Conservation (phyloP, 805 yeast species). For the Candida insectalens region DNA sequence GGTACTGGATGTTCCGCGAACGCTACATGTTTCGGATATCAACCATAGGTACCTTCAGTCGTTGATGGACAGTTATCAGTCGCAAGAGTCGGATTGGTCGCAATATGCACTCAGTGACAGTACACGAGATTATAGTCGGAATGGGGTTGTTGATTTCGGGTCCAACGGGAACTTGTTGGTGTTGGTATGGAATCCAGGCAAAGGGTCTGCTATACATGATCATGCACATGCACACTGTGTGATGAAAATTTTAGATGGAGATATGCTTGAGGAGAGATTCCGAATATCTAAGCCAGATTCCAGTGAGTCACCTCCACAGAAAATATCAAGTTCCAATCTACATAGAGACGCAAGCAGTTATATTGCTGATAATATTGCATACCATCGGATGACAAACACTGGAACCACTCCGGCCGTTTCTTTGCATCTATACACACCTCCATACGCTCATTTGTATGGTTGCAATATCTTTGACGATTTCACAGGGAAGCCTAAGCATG, state of each 20-base stretch:
- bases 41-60: slow-evolving; percentile 37
- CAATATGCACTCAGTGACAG: slow-evolving; percentile 46
- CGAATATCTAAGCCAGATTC: too few relatives aligned
- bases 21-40: slow-evolving; percentile 31
- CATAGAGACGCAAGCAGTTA: slow-evolving; percentile 44
- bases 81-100: slow-evolving; percentile 46
- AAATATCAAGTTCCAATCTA: not conserved
- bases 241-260: slow-evolving; percentile 58
- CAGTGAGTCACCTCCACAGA: slow-evolving; percentile 5
- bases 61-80: slow-evolving; percentile 37
- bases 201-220: slow-evolving; percentile 58
- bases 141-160: slow-evolving; percentile 69
- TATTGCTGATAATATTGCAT: slow-evolving; percentile 56
- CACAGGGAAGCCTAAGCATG: slow-evolving; percentile 39
- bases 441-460: slow-evolving; percentile 56
- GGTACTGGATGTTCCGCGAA: slow-evolving; percentile 26
- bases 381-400: slow-evolving; percentile 53
- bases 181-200: slow-evolving; percentile 63
- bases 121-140: slow-evolving; percentile 45
- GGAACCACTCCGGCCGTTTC: slow-evolving; percentile 40
- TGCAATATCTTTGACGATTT: slow-evolving; percentile 39
- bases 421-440: slow-evolving; percentile 68
- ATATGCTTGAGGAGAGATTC: slow-evolving; percentile 46
- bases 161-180: slow-evolving; percentile 58
- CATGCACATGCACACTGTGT: slow-evolving; percentile 73